Percentiles rank a stretch among this genome's conserved stretches.
These are phyloP conservation scores for Lactifluus hygrophoroides DNA, from an alignment of 768 basidiomycete species.

Conservation along the genomic window DNA sequence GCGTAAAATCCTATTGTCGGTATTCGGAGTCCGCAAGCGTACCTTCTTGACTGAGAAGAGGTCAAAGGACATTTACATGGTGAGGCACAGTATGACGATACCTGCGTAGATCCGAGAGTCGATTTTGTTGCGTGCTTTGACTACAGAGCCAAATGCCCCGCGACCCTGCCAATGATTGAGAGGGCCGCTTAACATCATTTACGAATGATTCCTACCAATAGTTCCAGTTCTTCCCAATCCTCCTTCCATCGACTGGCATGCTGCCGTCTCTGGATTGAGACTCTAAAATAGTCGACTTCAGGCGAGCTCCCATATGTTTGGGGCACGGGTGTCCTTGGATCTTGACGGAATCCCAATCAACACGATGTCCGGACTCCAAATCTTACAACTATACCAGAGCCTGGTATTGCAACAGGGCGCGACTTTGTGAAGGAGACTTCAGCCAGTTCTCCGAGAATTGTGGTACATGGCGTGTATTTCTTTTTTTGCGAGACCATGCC, in stretches of 20 bases:
- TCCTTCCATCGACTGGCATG: slow-evolving; percentile 80
- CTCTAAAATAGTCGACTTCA: slow-evolving; percentile 54
- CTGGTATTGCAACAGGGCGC: slow-evolving; percentile 22
- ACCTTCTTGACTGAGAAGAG: slow-evolving; percentile 77
- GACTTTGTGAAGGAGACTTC: slow-evolving; percentile 13
- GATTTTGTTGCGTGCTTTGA: slow-evolving; percentile 86
- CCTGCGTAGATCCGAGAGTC: slow-evolving; percentile 81
- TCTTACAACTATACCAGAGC: slow-evolving; percentile 21
- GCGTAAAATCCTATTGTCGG: slow-evolving; percentile 80
- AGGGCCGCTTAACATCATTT: neutral
- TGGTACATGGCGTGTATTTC: slow-evolving; percentile 46
- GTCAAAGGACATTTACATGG: neutral
- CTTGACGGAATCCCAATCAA: slow-evolving; percentile 22
- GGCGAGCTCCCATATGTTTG: slow-evolving; percentile 44
- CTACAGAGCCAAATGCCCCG: slow-evolving; percentile 90
- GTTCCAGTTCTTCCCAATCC: slow-evolving; percentile 90
- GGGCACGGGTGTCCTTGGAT: slow-evolving; percentile 45
- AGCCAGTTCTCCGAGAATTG: slow-evolving; percentile 46
- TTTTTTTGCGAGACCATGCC: slow-evolving; percentile 56
- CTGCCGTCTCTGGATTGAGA: slow-evolving; percentile 32
- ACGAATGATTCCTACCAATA: slow-evolving; percentile 41
- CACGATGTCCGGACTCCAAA: neutral
- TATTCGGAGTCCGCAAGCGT: slow-evolving; percentile 65
- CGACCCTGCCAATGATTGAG: slow-evolving; percentile 48
- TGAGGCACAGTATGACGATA: slow-evolving; percentile 26